A percentile compares a stretch with the other conserved stretches of the same genome.
Evolutionary conservation across 306 rosid genomes (phyloP).

Genomic region (Casuarina glauca): DNA sequence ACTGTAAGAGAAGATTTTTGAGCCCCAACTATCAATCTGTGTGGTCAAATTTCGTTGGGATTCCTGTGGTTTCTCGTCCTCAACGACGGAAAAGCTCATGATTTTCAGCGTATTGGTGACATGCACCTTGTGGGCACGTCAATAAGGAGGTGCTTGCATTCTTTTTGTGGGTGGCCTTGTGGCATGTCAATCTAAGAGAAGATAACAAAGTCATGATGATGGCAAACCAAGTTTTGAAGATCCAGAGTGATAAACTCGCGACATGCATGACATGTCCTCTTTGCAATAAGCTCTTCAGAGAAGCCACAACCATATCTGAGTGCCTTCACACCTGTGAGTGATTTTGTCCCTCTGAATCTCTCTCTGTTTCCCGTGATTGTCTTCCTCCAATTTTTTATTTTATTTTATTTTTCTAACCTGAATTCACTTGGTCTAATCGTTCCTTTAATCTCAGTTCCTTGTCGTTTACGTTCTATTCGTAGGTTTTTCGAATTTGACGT

Average conservation of each 20-base stretch:
- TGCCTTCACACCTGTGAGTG: conserved; percentile 51
- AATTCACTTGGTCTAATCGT: background rate
- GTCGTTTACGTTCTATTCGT: conserved; percentile 1
- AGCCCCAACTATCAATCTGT: conserved; percentile 23
- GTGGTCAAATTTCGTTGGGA: conserved; percentile 24
- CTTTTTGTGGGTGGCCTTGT: conserved; percentile 19
- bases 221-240: conserved; percentile 1
- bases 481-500: background rate
- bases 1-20: conserved; percentile 19
- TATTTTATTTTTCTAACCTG: background rate
- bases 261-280: conserved; percentile 36
- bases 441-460: conserved; percentile 17
- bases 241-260: conserved; percentile 3
- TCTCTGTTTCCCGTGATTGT: conserved; percentile 18
- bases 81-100: conserved; percentile 24
- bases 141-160: conserved; percentile 21
- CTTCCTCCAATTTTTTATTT: conserved; percentile 1
- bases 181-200: conserved; percentile 18
- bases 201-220: conserved; percentile 20
- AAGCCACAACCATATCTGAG: conserved; percentile 41
- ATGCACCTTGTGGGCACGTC: conserved; percentile 61
- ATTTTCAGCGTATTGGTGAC: conserved; percentile 35
- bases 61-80: conserved; percentile 30
- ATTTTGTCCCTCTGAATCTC: background rate
- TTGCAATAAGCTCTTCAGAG: conserved; percentile 25